Evolutionary conservation across 2,329 filamentous ascomycete genomes (phyloP), one percentile per base, ranked within the genome.

Genomic region (Ascochyta koolunga): DNA sequence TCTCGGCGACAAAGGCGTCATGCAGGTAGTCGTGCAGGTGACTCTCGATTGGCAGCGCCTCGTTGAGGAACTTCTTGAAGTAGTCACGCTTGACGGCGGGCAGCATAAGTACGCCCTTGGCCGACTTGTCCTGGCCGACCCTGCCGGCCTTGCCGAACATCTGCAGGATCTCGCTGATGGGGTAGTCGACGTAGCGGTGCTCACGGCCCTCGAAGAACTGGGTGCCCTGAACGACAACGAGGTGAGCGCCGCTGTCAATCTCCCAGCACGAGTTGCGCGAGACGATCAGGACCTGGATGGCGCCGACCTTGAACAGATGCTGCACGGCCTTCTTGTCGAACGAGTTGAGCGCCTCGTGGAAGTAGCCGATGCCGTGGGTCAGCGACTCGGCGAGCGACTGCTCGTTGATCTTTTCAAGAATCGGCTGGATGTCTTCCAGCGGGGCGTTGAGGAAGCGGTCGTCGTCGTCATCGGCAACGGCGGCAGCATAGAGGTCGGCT

Each of bases 1-100:
- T 92, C 76, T 99, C 95, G 0, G 93, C 93, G 38, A 99, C 93
- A 66, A 99, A 98, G 0, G 92, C 93, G 77, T 99, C 96, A 66
- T 96, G 91, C 29, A 99, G 82, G 75, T 92, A 96, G 50, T 90
- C 87, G 71, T 96, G 90, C 27, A 99, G 82, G 72, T 96, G 92
- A 61, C 91, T 96, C 78, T 99, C 95, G 21, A 99, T 91, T 0
- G 95, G 95, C 36, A 99, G 81, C 18, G 95, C 95, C 75, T 99
- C 96, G 66, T 95, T 93, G 61, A 99, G 79, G 80, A 99, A 99
- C 77, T 99, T 99, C 79, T 95, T 96, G 83, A 98, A 99, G 77
- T 96, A 99, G 59, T 97, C 93, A 32, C 95, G 88, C 82, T 96
- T 97, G 41, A 96, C 91, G 16, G 90, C 88, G 2, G 93, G 92